A percentile compares a stretch with the other conserved stretches of the same genome.
Conservation (phyloP, 177 flowering plant species). For the Vitis hybrid region DNA sequence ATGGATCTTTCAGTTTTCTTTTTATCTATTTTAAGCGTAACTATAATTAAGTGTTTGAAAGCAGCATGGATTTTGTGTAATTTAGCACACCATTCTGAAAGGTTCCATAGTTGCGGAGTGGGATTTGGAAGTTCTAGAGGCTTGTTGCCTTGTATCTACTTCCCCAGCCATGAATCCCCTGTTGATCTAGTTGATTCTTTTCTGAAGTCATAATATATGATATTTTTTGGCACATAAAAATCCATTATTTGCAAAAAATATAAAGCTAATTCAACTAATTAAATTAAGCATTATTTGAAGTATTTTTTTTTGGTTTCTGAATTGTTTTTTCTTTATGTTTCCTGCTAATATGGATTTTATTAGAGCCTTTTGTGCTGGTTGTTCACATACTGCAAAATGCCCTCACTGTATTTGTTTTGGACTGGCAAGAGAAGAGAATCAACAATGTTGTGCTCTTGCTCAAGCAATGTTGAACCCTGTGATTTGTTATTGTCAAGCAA, state of each 20-base stretch:
- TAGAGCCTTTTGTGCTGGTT: background rate
- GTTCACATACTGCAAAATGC: background rate
- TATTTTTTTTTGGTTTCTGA: background rate
- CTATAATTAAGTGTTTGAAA: constrained; percentile 2
- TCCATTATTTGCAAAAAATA: background rate
- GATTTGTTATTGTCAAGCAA: background rate
- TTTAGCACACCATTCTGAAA: background rate
- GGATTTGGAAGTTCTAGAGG: background rate
- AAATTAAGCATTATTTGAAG: background rate
- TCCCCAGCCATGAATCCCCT: background rate
- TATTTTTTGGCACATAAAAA: too few relatives aligned
- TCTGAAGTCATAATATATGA: background rate
- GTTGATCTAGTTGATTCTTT: constrained; percentile 4
- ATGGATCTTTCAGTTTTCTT: constrained; percentile 1
- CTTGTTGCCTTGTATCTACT: constrained; percentile 1
- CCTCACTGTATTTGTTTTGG: background rate
- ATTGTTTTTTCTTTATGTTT: background rate
- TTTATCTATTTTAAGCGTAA: background rate
- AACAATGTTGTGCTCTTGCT: background rate
- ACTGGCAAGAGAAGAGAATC: background rate
- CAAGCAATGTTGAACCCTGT: background rate
- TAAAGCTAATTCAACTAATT: constrained; percentile 5
- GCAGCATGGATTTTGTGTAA: constrained; percentile 1
- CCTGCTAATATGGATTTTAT: background rate
- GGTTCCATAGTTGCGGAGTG: background rate